Conservation (phyloP, 23 red algal genomes). For the Gracilaria gracilis region DNA sequence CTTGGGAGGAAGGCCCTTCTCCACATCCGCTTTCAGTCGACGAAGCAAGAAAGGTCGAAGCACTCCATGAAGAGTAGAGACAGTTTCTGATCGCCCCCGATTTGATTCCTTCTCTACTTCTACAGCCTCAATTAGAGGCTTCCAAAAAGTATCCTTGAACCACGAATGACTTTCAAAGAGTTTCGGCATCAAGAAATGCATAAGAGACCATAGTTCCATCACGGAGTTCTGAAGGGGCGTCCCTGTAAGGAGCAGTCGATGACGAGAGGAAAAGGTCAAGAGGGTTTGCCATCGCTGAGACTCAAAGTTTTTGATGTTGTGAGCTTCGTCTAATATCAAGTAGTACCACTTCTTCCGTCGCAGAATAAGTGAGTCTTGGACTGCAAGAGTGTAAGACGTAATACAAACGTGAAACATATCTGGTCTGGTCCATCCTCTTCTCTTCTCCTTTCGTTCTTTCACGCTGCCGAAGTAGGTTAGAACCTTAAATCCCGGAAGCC, state of each 20-base stretch:
- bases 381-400: conserved; percentile 89
- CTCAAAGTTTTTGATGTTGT: conserved; percentile 99
- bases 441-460: conserved; percentile 80
- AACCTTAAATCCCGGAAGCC: conserved; percentile 85
- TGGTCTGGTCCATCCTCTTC: conserved; percentile 85
- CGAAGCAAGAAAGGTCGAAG: conserved; percentile 95
- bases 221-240: conserved; percentile 98
- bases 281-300: conserved; percentile 91
- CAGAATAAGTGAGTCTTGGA: conserved; percentile 76
- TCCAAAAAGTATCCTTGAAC: conserved; percentile 95
- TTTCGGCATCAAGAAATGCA: conserved; percentile 98
- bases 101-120: neutral
- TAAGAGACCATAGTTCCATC: conserved; percentile 95
- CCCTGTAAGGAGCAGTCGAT: conserved; percentile 90
- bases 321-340: conserved; percentile 97
- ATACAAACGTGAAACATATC: conserved; percentile 93
- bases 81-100: conserved; percentile 46
- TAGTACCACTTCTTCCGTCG: conserved; percentile 90
- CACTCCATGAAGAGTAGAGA: conserved; percentile 82
- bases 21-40: conserved; percentile 92
- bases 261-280: conserved; percentile 79
- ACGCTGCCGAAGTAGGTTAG: conserved; percentile 84
- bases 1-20: conserved; percentile 89
- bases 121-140: conserved; percentile 69
- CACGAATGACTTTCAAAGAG: conserved; percentile 89